A percentile compares a stretch with the other conserved stretches of the same genome.
These are phyloP conservation scores for Mucor sp. DNA, from an alignment of 371 early-diverging fungal species.

Conservation along the genomic window DNA sequence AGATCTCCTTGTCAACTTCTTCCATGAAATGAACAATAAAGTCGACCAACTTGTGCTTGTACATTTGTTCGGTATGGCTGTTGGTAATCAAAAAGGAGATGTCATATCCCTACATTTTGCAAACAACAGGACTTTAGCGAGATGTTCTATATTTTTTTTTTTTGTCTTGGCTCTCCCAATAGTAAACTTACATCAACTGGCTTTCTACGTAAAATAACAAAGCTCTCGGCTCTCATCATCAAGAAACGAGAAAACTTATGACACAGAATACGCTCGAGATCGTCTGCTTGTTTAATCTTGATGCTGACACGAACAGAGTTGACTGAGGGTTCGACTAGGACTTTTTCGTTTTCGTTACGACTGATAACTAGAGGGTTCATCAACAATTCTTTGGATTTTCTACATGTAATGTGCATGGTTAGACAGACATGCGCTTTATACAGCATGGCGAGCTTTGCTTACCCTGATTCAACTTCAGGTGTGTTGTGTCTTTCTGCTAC, in stretches of 20 bases:
- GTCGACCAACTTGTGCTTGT: slow-evolving; percentile 97
- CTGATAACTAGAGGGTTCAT: slow-evolving; percentile 86
- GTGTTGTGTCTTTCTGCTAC: slow-evolving; percentile 97
- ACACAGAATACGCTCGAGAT: slow-evolving; percentile 92
- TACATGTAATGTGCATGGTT: neutral
- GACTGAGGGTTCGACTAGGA: slow-evolving; percentile 91
- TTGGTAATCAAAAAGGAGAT: slow-evolving; percentile 96
- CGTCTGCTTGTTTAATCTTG: slow-evolving; percentile 97
- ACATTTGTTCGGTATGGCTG: slow-evolving; percentile 96
- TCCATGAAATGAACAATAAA: slow-evolving; percentile 99
- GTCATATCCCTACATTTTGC: slow-evolving; percentile 79
- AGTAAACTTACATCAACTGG: slow-evolving; percentile 74
- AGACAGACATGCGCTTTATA: neutral
- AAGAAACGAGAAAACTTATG: slow-evolving; percentile 97
- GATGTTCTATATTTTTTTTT: too few relatives aligned
- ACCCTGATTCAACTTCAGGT: slow-evolving; percentile 96
- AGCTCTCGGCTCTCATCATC: slow-evolving; percentile 96
- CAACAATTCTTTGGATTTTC: slow-evolving; percentile 30
- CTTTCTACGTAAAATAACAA: slow-evolving; percentile 92
- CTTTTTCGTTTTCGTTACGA: slow-evolving; percentile 95
- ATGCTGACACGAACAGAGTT: slow-evolving; percentile 95
- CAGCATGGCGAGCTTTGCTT: slow-evolving; percentile 11
- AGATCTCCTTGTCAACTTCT: slow-evolving; percentile 98
- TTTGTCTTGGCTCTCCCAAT: neutral
- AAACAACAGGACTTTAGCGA: neutral